These are phyloP conservation scores for Penicillium canescens DNA, from an alignment of 495 filamentous ascomycete species.

Conservation along the genomic window DNA sequence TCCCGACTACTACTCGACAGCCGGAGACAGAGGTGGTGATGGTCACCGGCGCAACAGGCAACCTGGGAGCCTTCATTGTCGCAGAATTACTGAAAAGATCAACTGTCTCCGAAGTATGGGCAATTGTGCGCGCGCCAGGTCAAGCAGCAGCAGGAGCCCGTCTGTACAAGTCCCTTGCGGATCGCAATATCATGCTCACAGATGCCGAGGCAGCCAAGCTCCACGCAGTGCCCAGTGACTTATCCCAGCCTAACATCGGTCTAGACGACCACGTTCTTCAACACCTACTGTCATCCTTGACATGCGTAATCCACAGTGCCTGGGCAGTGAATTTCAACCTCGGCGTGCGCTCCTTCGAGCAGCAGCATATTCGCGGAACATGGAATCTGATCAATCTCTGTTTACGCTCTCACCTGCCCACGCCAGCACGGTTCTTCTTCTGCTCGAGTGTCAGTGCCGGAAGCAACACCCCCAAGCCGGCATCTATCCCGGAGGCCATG, in stretches of 20 bases:
- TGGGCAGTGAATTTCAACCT: constrained; percentile 78
- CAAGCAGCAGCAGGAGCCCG: constrained; percentile 24
- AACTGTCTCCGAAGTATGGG: constrained; percentile 48
- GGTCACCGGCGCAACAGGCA: constrained; percentile 64
- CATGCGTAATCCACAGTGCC: constrained; percentile 60
- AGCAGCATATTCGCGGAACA: constrained; percentile 58
- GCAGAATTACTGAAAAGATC: constrained; percentile 33
- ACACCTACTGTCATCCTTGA: constrained; percentile 41
- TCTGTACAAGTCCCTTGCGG: constrained; percentile 19
- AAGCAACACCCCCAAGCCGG: constrained; percentile 30
- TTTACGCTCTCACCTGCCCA: constrained; percentile 32
- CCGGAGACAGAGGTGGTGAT: constrained; percentile 22
- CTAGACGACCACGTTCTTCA: constrained; percentile 37
- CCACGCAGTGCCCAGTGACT: constrained; percentile 22
- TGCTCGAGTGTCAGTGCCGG: constrained; percentile 60
- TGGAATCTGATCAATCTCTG: constrained; percentile 61
- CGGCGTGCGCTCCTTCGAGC: constrained; percentile 58
- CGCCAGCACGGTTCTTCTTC: constrained; percentile 51
- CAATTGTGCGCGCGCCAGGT: constrained; percentile 55
- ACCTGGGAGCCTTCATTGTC: constrained; percentile 59
- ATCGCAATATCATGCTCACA: constrained; percentile 20
- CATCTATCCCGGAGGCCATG: constrained; percentile 47
- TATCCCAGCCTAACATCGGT: constrained; percentile 45
- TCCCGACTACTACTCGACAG: constrained; percentile 13
- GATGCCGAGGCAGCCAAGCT: constrained; percentile 21